Conservation (phyloP, 2,329 filamentous ascomycete species). For the Aspergillus caelatus region DNA sequence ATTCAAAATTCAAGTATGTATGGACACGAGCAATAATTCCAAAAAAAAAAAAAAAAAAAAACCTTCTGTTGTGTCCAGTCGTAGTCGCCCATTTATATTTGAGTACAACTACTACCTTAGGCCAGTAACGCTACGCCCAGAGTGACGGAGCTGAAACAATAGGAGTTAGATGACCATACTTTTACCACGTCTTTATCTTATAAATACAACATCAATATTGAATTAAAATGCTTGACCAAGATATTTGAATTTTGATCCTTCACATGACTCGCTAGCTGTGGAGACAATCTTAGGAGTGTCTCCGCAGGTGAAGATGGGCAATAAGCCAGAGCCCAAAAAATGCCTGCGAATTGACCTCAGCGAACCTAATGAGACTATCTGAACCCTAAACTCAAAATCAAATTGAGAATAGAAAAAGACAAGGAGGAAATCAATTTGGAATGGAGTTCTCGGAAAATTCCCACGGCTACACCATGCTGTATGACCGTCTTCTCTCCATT, state of each 20-base stretch:
- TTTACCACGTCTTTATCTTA: not conserved
- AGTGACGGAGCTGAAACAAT: not conserved
- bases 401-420: not conserved
- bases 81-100: not conserved
- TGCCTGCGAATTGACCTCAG: not conserved
- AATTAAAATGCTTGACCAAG: not conserved
- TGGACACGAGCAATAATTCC: not conserved
- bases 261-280: not conserved
- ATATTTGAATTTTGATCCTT: not conserved
- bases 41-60: not conserved
- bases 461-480: not conserved
- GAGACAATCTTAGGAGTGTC: not conserved
- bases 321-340: not conserved
- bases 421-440: not conserved
- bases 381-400: too few relatives aligned
- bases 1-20: not conserved
- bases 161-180: not conserved
- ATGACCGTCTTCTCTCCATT: not conserved
- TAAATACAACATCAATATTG: not conserved
- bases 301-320: not conserved
- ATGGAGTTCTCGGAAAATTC: not conserved
- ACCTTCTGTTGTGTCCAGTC: not conserved
- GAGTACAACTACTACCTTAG: not conserved
- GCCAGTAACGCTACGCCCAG: not conserved
- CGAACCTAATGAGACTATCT: not conserved